phyloP scores from a whole-genome alignment of 768 basidiomycete species.

The Auricularia heimuer region DNA sequence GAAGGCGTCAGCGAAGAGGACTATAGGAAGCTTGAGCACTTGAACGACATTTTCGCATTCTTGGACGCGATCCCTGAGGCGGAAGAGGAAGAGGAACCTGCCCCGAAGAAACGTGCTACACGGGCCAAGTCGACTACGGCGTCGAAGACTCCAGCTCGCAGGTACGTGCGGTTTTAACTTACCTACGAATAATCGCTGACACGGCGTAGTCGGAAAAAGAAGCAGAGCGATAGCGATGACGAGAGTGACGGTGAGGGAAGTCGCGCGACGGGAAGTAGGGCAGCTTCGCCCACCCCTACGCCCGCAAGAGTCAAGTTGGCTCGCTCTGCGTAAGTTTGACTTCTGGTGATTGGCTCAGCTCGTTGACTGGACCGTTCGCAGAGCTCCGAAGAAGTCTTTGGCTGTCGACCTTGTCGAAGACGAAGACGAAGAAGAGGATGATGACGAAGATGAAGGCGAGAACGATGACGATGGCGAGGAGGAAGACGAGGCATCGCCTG shows the following conservation, averaged over 20 bases:
- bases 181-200: neutral
- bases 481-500: neutral
- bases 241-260: slow-evolving; percentile 27
- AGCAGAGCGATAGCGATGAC: slow-evolving; percentile 26
- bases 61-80: slow-evolving; percentile 61
- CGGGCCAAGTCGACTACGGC: neutral
- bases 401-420: slow-evolving; percentile 18
- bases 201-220: neutral
- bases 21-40: slow-evolving; percentile 50
- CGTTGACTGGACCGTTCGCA: slow-evolving; percentile 9
- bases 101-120: slow-evolving; percentile 25
- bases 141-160: slow-evolving; percentile 2
- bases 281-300: neutral
- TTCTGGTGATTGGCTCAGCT: slow-evolving; percentile 14
- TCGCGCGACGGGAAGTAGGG: slow-evolving; percentile 21
- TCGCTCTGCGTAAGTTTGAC: neutral
- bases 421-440: slow-evolving; percentile 22
- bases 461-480: slow-evolving; percentile 26
- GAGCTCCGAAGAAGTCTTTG: slow-evolving; percentile 12
- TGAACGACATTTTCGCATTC: slow-evolving; percentile 58
- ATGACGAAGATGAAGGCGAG: slow-evolving; percentile 24
- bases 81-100: slow-evolving; percentile 41
- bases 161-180: neutral
- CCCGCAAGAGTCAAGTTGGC: slow-evolving; percentile 23
- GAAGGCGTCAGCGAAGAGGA: slow-evolving; percentile 66